These are phyloP conservation scores for Kodamaea plutei DNA, from an alignment of 1,139 yeast genomes.

Conservation along the genomic window DNA sequence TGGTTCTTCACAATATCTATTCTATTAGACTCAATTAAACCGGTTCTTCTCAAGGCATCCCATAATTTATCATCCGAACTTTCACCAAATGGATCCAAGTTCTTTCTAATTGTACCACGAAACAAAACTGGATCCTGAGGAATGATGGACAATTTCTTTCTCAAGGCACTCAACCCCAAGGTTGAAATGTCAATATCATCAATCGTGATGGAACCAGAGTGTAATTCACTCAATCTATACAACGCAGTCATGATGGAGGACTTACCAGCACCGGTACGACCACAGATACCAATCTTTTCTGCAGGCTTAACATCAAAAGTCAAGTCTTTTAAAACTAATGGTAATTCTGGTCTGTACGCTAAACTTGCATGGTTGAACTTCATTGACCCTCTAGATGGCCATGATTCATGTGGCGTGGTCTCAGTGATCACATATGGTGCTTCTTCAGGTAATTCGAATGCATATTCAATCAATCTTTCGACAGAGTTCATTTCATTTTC, in stretches of 20 bases:
- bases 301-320: constrained; percentile 43
- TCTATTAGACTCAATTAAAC: constrained; percentile 36
- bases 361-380: constrained; percentile 53
- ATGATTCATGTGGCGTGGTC: constrained; percentile 14
- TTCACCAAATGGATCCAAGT: constrained; percentile 20
- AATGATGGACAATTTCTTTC: constrained; percentile 17
- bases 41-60: constrained; percentile 34
- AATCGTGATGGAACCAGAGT: constrained; percentile 46
- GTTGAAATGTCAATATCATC: constrained; percentile 56
- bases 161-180: constrained; percentile 15
- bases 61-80: constrained; percentile 30
- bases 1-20: constrained; percentile 23
- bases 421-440: constrained; percentile 25
- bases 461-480: constrained; percentile 73
- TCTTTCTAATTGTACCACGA: constrained; percentile 15
- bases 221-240: constrained; percentile 53
- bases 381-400: constrained; percentile 46
- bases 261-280: constrained; percentile 77
- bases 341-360: constrained; percentile 70
- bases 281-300: constrained; percentile 68
- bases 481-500: constrained; percentile 82
- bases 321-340: constrained; percentile 60
- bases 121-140: constrained; percentile 22
- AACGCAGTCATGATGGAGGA: constrained; percentile 62
- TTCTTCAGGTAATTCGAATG: constrained; percentile 38